These are phyloP conservation scores for Russula sp. DNA, from an alignment of 768 basidiomycete genomes.

Conservation along the genomic window DNA sequence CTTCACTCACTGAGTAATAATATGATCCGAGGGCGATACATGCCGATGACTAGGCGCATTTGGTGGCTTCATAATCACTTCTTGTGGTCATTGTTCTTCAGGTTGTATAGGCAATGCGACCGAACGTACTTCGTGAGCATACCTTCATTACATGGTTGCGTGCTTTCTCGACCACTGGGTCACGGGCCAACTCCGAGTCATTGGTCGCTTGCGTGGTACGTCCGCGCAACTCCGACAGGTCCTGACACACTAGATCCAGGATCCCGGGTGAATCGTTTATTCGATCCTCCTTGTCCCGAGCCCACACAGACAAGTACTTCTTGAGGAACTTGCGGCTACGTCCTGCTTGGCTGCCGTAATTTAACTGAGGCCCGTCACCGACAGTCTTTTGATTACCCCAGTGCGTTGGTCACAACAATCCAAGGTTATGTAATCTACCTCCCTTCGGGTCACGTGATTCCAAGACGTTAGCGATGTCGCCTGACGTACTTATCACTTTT, in stretches of 20 bases:
- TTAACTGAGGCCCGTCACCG: no score
- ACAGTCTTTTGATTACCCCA: no score
- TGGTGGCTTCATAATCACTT: neutral
- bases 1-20: neutral
- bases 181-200: neutral
- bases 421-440: no score
- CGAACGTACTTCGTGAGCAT: neutral
- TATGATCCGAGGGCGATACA: neutral
- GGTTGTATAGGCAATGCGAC: neutral
- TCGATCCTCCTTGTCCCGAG: neutral
- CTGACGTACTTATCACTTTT: no score
- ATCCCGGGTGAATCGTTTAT: neutral
- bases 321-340: no score
- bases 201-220: neutral
- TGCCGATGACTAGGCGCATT: neutral
- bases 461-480: no score
- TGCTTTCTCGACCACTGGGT: conserved; percentile 26
- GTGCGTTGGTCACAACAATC: no score
- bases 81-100: neutral
- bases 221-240: neutral
- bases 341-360: no score
- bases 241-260: neutral
- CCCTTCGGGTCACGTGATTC: no score
- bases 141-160: neutral
- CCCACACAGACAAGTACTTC: no score